Percentiles rank a stretch among this genome's conserved stretches.
Conservation (phyloP, 2,329 filamentous ascomycete genomes). For the Hortaea werneckii region DNA sequence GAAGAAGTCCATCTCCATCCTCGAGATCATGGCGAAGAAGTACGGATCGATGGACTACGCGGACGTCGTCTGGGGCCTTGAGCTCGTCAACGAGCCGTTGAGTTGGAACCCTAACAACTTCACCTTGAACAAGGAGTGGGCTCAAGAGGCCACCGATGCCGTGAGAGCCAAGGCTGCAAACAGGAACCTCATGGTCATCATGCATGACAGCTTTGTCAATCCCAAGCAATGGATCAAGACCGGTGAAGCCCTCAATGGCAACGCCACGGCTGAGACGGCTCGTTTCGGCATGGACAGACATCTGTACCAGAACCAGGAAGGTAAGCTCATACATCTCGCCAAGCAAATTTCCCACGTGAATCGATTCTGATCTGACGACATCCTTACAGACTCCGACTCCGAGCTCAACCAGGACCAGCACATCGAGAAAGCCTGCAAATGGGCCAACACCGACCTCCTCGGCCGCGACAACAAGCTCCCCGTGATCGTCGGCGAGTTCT, state of each 20-base stretch:
- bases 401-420: constrained; percentile 30
- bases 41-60: constrained; percentile 30
- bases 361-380: no score
- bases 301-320: constrained; percentile 35
- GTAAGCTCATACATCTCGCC: no score
- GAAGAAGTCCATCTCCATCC: constrained; percentile 26
- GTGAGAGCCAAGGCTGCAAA: constrained; percentile 25
- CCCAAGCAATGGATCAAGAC: constrained; percentile 23
- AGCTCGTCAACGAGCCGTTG: constrained; percentile 37
- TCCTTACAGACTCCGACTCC: constrained; percentile 19
- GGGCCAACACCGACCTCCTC: constrained; percentile 22
- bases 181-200: constrained; percentile 26
- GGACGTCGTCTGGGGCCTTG: constrained; percentile 34
- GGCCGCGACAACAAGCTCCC: constrained; percentile 26
- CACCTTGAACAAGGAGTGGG: constrained; percentile 26
- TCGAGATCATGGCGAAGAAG: constrained; percentile 30
- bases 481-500: constrained; percentile 36
- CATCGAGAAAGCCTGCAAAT: constrained; percentile 32
- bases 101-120: constrained; percentile 28
- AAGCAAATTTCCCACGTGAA: no score
- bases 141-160: constrained; percentile 24
- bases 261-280: constrained; percentile 18
- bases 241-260: constrained; percentile 15
- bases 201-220: constrained; percentile 30
- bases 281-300: constrained; percentile 35